Conservation (phyloP, 345 rosid genomes). For the Brassica nigra region DNA sequence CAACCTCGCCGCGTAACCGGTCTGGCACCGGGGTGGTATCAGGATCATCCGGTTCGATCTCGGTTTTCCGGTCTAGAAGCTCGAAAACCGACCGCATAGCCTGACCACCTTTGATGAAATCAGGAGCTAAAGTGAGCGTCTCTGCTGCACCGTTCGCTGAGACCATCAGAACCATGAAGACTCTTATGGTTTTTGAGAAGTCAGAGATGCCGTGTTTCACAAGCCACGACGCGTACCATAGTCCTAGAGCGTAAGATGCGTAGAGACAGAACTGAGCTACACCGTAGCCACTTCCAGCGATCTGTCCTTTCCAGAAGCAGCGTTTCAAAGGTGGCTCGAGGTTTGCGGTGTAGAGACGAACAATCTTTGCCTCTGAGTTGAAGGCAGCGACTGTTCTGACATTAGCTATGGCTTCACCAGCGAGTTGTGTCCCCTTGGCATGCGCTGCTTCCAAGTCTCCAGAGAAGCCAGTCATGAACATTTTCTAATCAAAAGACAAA, state of each 20-base stretch:
- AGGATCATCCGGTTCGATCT: slow-evolving; percentile 89
- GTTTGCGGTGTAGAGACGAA: slow-evolving; percentile 74
- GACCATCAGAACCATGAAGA: slow-evolving; percentile 99
- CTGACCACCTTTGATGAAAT: slow-evolving; percentile 94
- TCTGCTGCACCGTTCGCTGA: slow-evolving; percentile 99
- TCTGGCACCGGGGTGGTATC: slow-evolving; percentile 85
- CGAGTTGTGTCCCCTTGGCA: slow-evolving; percentile 92
- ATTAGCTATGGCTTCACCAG: slow-evolving; percentile 96
- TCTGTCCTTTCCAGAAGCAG: slow-evolving; percentile 99
- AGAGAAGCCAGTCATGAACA: slow-evolving; percentile 97
- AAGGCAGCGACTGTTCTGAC: slow-evolving; percentile 96
- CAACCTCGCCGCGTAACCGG: slow-evolving; percentile 87
- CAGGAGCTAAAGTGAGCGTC: slow-evolving; percentile 93
- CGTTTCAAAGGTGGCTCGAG: slow-evolving; percentile 77
- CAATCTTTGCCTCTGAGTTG: slow-evolving; percentile 88
- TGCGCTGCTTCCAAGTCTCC: slow-evolving; percentile 96
- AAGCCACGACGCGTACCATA: slow-evolving; percentile 99
- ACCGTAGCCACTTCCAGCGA: slow-evolving; percentile 95
- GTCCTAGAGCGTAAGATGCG: slow-evolving; percentile 97
- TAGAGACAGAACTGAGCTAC: slow-evolving; percentile 92
- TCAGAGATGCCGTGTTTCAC: slow-evolving; percentile 98
- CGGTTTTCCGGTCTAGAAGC: slow-evolving; percentile 95
- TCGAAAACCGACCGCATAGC: slow-evolving; percentile 96
- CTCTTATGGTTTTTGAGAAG: slow-evolving; percentile 94
- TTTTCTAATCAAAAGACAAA: slow-evolving; percentile 65